Evolutionary conservation across 2,329 filamentous ascomycete genomes (phyloP).

Genomic region (Fusarium goolgardi): DNA sequence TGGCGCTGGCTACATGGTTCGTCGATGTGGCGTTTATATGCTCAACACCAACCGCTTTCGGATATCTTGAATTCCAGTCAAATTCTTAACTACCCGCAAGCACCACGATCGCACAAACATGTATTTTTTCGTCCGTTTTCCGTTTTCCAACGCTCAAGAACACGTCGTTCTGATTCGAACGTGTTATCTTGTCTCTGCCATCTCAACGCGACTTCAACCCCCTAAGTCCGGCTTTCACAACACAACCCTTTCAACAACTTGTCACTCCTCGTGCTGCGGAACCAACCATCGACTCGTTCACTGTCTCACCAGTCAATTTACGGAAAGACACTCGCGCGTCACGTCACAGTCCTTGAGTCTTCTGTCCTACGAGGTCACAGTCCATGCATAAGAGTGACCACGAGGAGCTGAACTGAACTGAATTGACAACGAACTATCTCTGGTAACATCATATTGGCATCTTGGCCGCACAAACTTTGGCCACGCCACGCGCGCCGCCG

Average conservation of each 20-base stretch:
- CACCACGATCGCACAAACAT: constrained; percentile 20
- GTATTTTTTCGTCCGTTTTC: constrained; percentile 19
- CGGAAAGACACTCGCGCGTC: constrained; percentile 32
- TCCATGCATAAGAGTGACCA: constrained; percentile 23
- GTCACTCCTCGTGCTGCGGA: constrained; percentile 29
- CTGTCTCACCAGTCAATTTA: constrained; percentile 40
- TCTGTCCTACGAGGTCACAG: constrained; percentile 23
- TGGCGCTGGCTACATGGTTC: constrained; percentile 27
- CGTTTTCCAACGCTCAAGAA: constrained; percentile 4
- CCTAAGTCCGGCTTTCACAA: constrained; percentile 9
- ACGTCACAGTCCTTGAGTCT: constrained; percentile 25
- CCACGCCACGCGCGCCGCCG: constrained; percentile 38
- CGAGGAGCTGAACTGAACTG: constrained; percentile 28
- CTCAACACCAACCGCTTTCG: constrained; percentile 45
- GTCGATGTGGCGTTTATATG: constrained; percentile 36
- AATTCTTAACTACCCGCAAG: constrained; percentile 39
- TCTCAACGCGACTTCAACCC: not conserved
- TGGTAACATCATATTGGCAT: constrained; percentile 36
- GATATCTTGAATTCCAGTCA: constrained; percentile 43
- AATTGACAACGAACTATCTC: constrained; percentile 24
- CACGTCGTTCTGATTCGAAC: not conserved
- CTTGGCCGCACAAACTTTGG: constrained; percentile 42
- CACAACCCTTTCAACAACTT: not conserved
- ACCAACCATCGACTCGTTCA: constrained; percentile 33
- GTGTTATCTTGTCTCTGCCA: not conserved